These are phyloP conservation scores for Phaeosphaeria sp. DNA, from an alignment of 2,329 filamentous ascomycete genomes.

Conservation along the genomic window DNA sequence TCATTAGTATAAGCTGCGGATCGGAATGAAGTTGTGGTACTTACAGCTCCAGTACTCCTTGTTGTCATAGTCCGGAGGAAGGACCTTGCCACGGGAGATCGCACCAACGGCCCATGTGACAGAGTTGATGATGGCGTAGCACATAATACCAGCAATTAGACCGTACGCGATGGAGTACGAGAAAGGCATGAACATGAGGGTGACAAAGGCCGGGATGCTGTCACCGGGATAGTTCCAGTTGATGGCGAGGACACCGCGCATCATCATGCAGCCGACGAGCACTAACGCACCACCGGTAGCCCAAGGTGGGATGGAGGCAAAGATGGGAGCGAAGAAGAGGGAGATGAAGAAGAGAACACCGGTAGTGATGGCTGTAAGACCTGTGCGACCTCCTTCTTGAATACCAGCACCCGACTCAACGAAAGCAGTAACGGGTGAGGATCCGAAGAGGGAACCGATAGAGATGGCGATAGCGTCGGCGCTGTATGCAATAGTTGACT, in stretches of 20 bases:
- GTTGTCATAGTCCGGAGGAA: constrained; percentile 36
- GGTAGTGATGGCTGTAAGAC: constrained; percentile 77
- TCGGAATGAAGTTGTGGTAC: constrained; percentile 1
- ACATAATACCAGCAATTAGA: constrained; percentile 79
- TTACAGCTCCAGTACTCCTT: constrained; percentile 41
- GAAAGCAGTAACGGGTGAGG: constrained; percentile 83
- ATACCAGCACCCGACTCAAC: constrained; percentile 89
- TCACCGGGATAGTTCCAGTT: constrained; percentile 87
- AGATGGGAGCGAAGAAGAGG: constrained; percentile 89
- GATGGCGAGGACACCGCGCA: constrained; percentile 77
- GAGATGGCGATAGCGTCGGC: constrained; percentile 83
- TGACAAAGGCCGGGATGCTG: constrained; percentile 82
- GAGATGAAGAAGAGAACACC: constrained; percentile 80
- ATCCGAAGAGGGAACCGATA: constrained; percentile 78
- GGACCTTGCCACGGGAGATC: constrained; percentile 21
- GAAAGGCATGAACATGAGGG: constrained; percentile 86
- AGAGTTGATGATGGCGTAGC: constrained; percentile 77
- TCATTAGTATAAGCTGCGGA: constrained; percentile 1
- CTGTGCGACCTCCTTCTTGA: constrained; percentile 83
- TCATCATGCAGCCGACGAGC: constrained; percentile 87
- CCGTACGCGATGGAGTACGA: constrained; percentile 89
- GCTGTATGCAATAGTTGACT: constrained; percentile 82
- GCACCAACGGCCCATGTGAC: constrained; percentile 58
- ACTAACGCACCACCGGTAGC: constrained; percentile 88
- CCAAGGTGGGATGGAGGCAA: constrained; percentile 88